A percentile compares a stretch with the other conserved stretches of the same genome.
Conservation (phyloP, 176 grass and related monocot genomes). For the Musa itinerans region DNA sequence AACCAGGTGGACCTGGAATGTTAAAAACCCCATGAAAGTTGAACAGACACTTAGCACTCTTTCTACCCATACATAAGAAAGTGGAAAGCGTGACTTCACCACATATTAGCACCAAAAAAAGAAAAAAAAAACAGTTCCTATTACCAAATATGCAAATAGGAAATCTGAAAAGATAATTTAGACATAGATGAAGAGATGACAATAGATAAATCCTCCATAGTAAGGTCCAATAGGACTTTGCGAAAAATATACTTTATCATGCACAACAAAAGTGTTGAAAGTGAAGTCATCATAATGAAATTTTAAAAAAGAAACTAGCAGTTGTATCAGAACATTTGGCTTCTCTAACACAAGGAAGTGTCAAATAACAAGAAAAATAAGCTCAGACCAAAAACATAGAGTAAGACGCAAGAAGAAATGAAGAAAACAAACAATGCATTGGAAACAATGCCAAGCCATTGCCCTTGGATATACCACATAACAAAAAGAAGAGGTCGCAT, state of each 20-base stretch:
- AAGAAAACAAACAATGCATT: no score
- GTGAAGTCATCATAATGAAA: no score
- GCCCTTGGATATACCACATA: no score
- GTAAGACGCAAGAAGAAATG: no score
- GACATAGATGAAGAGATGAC: neutral
- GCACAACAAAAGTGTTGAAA: no score
- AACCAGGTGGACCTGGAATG: slow-evolving; percentile 77
- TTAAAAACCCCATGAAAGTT: neutral
- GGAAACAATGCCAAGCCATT: no score
- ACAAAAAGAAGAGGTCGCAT: no score
- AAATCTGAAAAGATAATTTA: neutral
- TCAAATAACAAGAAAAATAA: no score
- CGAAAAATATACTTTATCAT: neutral
- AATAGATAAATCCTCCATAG: neutral
- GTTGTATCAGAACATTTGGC: neutral
- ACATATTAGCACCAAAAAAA: neutral
- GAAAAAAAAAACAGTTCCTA: neutral
- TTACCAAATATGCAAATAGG: neutral
- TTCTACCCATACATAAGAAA: neutral
- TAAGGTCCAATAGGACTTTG: neutral
- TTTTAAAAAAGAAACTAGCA: neutral
- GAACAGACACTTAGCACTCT: neutral
- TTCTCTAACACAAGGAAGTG: no score
- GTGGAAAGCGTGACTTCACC: neutral
- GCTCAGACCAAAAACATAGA: no score